Base-by-base conservation (phyloP, 768 basidiomycete genomes). In the Amanita exitialis region DNA sequence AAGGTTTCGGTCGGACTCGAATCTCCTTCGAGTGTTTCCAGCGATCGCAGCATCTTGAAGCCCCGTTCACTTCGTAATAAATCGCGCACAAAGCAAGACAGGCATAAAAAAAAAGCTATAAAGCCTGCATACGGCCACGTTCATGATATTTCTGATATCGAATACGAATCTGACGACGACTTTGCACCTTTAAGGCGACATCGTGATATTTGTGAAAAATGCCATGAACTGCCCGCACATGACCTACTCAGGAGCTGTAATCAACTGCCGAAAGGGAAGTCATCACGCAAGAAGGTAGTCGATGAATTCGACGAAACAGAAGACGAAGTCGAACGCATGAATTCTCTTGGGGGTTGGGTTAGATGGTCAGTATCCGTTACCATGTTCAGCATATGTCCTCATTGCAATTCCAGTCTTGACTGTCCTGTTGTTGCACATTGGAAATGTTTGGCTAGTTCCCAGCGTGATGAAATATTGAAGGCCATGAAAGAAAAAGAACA, bases 361-460 rank as follows among this genome's bases (percentile, higher is more conserved):
- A 75, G 79, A 66, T 93, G 90, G 88, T 88, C 62, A 51, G 76
- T 66, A 12, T 49, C 10, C 15, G 44, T 16, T 18, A 15, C 23
- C 18, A 34, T 4, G 38, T 27, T 39, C 16, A 49, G 4, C 15
- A 52, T 4, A 38, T 39, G 42, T 36, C 15, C 34, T 53, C 37
- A 44, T 62, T 60, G 44, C 53, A 76, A 23, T 27, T 47, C 56
- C 51, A 90, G 88, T 61, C 71, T 89, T 37, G 84, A 80, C 62
- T 93, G 90, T 54, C 83, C 86, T 12, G 79, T 90, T 39, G 72
- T 75, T 18, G 78, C 78, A 35, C 90, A 92, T 61, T 91, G 86
- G 86, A 74, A 65, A 34, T 92, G 89, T 61, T 69, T 92, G 23
- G 75, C 82, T 12, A 63, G 61, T 42, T 71, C 71, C 16, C 83